Percentiles rank a stretch among this genome's conserved stretches.
Evolutionary conservation across 768 basidiomycete species (phyloP).

Genomic region (Naganishia antarctica): DNA sequence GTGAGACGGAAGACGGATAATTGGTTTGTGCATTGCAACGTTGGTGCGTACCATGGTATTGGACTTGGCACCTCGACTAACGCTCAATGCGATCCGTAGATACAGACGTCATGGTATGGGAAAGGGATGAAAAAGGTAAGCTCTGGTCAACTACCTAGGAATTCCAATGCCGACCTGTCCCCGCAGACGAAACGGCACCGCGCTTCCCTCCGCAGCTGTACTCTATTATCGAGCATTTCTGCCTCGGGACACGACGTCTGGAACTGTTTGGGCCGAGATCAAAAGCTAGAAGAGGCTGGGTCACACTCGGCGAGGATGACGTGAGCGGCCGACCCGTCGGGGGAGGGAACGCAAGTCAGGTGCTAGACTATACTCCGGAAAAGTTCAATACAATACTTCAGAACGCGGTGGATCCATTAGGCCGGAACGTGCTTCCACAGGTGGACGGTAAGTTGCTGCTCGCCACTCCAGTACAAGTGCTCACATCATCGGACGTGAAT

Average conservation of each 20-base stretch:
- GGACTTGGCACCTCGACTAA: background rate
- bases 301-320: constrained; percentile 57
- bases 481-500: too few relatives aligned
- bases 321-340: constrained; percentile 19
- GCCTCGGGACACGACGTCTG: constrained; percentile 82
- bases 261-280: constrained; percentile 75
- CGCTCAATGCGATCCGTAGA: constrained; percentile 53
- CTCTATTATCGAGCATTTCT: constrained; percentile 94
- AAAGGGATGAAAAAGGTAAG: constrained; percentile 54
- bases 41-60: constrained; percentile 59
- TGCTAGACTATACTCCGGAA: constrained; percentile 19
- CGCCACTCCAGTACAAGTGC: too few relatives aligned
- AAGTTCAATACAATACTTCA: constrained; percentile 28
- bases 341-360: background rate
- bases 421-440: constrained; percentile 24
- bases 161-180: background rate
- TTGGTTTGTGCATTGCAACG: constrained; percentile 97
- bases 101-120: constrained; percentile 95
- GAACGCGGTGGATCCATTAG: constrained; percentile 12
- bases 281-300: constrained; percentile 78
- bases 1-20: constrained; percentile 89
- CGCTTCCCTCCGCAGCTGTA: constrained; percentile 90
- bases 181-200: constrained; percentile 54
- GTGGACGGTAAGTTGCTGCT: constrained; percentile 52
- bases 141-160: background rate